phyloP scores from a whole-genome alignment of 129 eudicot genomes.

The Artemisia annua region DNA sequence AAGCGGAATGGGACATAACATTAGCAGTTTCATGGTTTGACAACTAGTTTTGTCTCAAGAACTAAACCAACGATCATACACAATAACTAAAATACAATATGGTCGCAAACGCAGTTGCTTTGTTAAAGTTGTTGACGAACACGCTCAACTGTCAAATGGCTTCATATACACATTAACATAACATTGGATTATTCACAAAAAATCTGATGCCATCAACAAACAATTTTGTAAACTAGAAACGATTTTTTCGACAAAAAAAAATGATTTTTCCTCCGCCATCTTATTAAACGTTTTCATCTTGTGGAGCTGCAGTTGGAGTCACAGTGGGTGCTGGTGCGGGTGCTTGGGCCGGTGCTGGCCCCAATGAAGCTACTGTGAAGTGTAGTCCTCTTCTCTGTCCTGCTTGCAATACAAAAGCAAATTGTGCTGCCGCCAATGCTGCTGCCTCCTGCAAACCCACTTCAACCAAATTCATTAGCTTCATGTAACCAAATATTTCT shows the following conservation, averaged over 20 bases:
- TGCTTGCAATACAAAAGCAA: conserved; percentile 59
- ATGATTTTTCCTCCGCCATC: conserved; percentile 36
- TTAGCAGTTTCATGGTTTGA: not conserved
- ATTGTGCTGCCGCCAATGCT: conserved; percentile 77
- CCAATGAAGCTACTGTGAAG: conserved; percentile 55
- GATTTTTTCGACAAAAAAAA: conserved; percentile 5
- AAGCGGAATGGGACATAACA: not conserved
- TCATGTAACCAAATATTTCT: too few relatives aligned
- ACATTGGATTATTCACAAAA: conserved; percentile 35
- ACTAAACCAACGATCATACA: not conserved
- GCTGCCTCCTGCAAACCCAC: conserved; percentile 66
- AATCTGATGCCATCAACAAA: conserved; percentile 37
- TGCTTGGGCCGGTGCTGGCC: conserved; percentile 39
- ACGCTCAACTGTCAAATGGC: conserved; percentile 29
- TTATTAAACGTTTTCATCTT: conserved; percentile 44
- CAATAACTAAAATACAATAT: not conserved
- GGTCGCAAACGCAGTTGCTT: conserved; percentile 1
- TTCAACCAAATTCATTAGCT: not conserved
- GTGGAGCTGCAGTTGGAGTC: conserved; percentile 49
- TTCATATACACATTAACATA: conserved; percentile 33
- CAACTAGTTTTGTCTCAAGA: not conserved
- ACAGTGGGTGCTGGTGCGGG: conserved; percentile 45
- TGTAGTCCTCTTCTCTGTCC: conserved; percentile 61
- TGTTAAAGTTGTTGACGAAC: conserved; percentile 24
- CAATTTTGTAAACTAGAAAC: conserved; percentile 13